Percentiles rank a stretch among this genome's conserved stretches.
phyloP scores from a whole-genome alignment of 495 filamentous ascomycete genomes.

The Immersiella caudata region DNA sequence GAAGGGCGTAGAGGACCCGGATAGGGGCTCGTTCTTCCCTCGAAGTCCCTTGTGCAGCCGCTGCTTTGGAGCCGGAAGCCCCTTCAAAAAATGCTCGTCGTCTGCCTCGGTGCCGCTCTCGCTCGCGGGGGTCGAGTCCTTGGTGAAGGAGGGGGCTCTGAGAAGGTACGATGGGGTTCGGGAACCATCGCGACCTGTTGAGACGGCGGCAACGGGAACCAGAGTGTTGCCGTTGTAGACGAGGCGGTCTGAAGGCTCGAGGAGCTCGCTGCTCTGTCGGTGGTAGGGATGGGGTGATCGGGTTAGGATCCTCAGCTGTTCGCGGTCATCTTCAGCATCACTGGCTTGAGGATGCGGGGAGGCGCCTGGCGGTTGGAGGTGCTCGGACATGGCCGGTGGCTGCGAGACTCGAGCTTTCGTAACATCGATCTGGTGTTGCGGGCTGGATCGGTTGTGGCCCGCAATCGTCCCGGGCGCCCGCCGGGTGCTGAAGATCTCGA shows the following conservation, averaged over 20 bases:
- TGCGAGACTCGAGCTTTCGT: slow-evolving; percentile 16
- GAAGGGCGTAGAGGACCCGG: slow-evolving; percentile 58
- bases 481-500: neutral
- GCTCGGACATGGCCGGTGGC: slow-evolving; percentile 42
- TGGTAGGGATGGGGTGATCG: slow-evolving; percentile 81
- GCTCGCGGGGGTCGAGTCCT: slow-evolving; percentile 63
- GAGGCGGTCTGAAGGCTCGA: slow-evolving; percentile 46
- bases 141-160: slow-evolving; percentile 35
- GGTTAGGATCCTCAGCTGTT: slow-evolving; percentile 56
- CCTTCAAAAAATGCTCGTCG: slow-evolving; percentile 80
- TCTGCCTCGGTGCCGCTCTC: slow-evolving; percentile 92
- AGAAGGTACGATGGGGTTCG: neutral
- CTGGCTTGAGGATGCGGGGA: slow-evolving; percentile 4
- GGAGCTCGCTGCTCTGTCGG: slow-evolving; percentile 55
- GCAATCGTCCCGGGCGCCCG: neutral
- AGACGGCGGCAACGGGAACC: neutral
- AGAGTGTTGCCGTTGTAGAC: slow-evolving; percentile 10
- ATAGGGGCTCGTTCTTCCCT: slow-evolving; percentile 51
- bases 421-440: slow-evolving; percentile 17
- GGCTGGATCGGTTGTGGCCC: neutral
- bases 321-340: slow-evolving; percentile 26
- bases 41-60: slow-evolving; percentile 75
- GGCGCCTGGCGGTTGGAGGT: slow-evolving; percentile 37
- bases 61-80: slow-evolving; percentile 73
- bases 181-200: slow-evolving; percentile 22